These are phyloP conservation scores for Lunularia cruciata DNA, from an alignment of 225 moss, liverwort and hornwort genomes.

Conservation along the genomic window DNA sequence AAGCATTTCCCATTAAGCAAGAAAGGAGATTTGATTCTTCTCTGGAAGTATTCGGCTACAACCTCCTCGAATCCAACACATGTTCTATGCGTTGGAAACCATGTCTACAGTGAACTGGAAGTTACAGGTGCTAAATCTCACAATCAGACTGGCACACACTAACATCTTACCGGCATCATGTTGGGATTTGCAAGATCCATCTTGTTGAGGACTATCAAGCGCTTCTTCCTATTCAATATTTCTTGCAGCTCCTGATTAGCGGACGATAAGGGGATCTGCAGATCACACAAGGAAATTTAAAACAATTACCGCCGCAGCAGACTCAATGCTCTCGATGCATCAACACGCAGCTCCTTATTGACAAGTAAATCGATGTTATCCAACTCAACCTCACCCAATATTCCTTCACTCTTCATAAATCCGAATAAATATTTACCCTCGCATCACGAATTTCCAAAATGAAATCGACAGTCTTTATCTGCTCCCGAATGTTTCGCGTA, in stretches of 20 bases:
- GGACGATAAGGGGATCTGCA: constrained; percentile 90
- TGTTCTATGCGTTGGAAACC: too few relatives aligned
- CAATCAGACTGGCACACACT: too few relatives aligned
- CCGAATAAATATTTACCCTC: constrained; percentile 48
- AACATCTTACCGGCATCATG: constrained; percentile 74
- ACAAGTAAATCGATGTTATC: too few relatives aligned
- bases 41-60: too few relatives aligned
- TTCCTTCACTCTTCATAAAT: background rate
- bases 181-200: constrained; percentile 99
- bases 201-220: constrained; percentile 87
- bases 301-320: background rate
- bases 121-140: too few relatives aligned
- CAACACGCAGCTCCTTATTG: too few relatives aligned
- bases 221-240: constrained; percentile 76
- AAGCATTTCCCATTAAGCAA: too few relatives aligned
- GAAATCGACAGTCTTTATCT: constrained; percentile 78
- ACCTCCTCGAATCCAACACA: too few relatives aligned
- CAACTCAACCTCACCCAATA: too few relatives aligned
- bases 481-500: constrained; percentile 78
- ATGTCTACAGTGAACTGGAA: too few relatives aligned
- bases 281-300: background rate
- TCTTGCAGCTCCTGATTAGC: constrained; percentile 92
- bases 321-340: background rate
- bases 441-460: constrained; percentile 94
- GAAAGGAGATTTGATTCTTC: too few relatives aligned